Evolutionary conservation across 768 basidiomycete genomes (phyloP), one percentile per base, ranked within the genome.

Genomic region (Tylopilus intermedius): DNA sequence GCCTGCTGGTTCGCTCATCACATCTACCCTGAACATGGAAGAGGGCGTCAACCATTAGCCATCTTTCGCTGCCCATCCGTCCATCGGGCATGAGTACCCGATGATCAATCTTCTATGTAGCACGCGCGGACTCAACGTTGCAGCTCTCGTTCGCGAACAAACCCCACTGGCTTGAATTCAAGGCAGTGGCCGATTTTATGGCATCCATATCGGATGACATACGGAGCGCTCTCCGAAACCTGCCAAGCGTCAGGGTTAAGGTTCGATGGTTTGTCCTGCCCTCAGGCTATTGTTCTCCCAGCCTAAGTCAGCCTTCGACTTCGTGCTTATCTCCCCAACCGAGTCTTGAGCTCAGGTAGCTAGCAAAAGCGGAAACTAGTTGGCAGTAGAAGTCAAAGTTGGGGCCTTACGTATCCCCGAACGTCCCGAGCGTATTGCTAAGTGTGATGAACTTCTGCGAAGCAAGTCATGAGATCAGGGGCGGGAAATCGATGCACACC

Each of bases 91-190:
- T 55, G 44, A 47, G 21, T 42, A 47, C 51, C 61, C 61, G 61
- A 62, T 62, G 42, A 62, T 64, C 62, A 61, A 61, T 61, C 62
- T 64, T 64, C 62, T 53, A 24, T 5, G 24, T 24, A 40, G 50
- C 40, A 39, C 53, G 62, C 56, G 45, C 48, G 62, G 50, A 53
- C 43, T 38, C 62, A 63, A 64, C 62, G 62, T 63, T 63, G 62
- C 47, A 53, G 15, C 39, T 47, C 45, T 53, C 51, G 45, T 57
- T 51, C 18, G 51, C 51, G 53, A 56, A 49, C 41, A 47, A 54
- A 37, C 45, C 45, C 58, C 51, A 48, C 42, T 33, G 49, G 37
- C 29, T 38, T 32, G 43, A 45, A 33, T 50, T 55, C 52, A 46
- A 26, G 33, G 10, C 27, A 45, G 46, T 37, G 46, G 37, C 14